These are phyloP conservation scores for Wickerhamomyces tratensis DNA, from an alignment of 805 yeast genomes.

Conservation along the genomic window DNA sequence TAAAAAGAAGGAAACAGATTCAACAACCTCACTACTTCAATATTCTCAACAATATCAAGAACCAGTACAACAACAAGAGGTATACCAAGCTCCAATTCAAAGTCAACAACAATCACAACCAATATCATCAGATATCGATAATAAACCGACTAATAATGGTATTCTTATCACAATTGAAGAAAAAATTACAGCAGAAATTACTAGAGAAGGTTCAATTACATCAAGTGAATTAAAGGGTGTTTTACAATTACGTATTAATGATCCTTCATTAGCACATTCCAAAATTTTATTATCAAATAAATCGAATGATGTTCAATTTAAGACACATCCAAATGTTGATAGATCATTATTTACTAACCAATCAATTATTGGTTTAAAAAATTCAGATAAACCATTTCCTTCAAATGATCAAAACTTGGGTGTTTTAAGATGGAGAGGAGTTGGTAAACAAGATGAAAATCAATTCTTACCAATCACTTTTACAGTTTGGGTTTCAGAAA, in stretches of 20 bases:
- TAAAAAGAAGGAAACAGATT: slow-evolving; percentile 15
- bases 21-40: slow-evolving; percentile 20
- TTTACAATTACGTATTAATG: slow-evolving; percentile 76
- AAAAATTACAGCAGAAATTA: slow-evolving; percentile 63
- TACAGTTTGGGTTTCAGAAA: slow-evolving; percentile 76
- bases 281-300: slow-evolving; percentile 47
- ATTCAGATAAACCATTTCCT: slow-evolving; percentile 75
- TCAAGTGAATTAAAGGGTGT: slow-evolving; percentile 84
- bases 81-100: slow-evolving; percentile 2
- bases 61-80: slow-evolving; percentile 5
- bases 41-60: slow-evolving; percentile 13
- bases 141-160: slow-evolving; percentile 51
- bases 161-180: slow-evolving; percentile 72
- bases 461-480: slow-evolving; percentile 54
- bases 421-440: slow-evolving; percentile 86
- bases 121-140: slow-evolving; percentile 11
- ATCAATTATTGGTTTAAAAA: slow-evolving; percentile 63
- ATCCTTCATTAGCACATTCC: slow-evolving; percentile 59
- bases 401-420: slow-evolving; percentile 84
- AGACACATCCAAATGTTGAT: slow-evolving; percentile 96
- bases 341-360: slow-evolving; percentile 51
- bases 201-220: slow-evolving; percentile 71
- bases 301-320: slow-evolving; percentile 54
- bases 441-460: slow-evolving; percentile 50
- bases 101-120: slow-evolving; percentile 6